A percentile compares a stretch with the other conserved stretches of the same genome.
These are phyloP conservation scores for Cordyceps pruinosa DNA, from an alignment of 2,329 filamentous ascomycete genomes.

Conservation along the genomic window DNA sequence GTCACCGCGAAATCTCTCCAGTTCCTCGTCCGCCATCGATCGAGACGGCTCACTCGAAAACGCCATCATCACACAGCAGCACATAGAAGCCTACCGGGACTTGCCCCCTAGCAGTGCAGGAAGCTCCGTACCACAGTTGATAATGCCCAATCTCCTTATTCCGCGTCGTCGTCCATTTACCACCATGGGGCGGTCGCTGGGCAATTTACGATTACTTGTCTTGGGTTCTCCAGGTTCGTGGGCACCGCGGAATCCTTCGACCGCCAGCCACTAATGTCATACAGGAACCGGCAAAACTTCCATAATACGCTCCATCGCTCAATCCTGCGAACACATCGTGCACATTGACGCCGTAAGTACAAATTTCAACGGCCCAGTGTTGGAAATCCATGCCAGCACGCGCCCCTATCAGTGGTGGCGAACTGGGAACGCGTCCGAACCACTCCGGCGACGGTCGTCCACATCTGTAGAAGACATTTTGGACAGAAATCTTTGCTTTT, in stretches of 20 bases:
- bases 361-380: conserved; percentile 31
- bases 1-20: conserved; percentile 46
- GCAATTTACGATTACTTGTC: conserved; percentile 81
- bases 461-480: conserved; percentile 61
- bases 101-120: conserved; percentile 17
- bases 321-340: conserved; percentile 84
- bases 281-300: conserved; percentile 81
- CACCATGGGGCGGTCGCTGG: conserved; percentile 72
- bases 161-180: conserved; percentile 86
- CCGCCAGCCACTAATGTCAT: conserved; percentile 8
- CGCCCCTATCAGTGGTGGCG: conserved; percentile 86
- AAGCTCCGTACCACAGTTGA: conserved; percentile 61
- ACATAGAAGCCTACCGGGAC: conserved; percentile 15
- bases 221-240: conserved; percentile 66
- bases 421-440: conserved; percentile 60
- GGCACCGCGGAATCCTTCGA: not conserved
- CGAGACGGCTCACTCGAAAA: conserved; percentile 21
- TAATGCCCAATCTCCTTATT: conserved; percentile 95
- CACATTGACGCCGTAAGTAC: conserved; percentile 68
- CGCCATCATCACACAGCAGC: conserved; percentile 13
- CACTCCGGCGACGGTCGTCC: conserved; percentile 58
- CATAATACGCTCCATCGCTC: conserved; percentile 80
- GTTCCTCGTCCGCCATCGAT: conserved; percentile 33
- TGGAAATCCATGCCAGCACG: conserved; percentile 72
- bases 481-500: conserved; percentile 88